A percentile compares a stretch with the other conserved stretches of the same genome.
phyloP scores from a whole-genome alignment of 768 basidiomycete genomes.

The Amanita pseudoporphyria region DNA sequence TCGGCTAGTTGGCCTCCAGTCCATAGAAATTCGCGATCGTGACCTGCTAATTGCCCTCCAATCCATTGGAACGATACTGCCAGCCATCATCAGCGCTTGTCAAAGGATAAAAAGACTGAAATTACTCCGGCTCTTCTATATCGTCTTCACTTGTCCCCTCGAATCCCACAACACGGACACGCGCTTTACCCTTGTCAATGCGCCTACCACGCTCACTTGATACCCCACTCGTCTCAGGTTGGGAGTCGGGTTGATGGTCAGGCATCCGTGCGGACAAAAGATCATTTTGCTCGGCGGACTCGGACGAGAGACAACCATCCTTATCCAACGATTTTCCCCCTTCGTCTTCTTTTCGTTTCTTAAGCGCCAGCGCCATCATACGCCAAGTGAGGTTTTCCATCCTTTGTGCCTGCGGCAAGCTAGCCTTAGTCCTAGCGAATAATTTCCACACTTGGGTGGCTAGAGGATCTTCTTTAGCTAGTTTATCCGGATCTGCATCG shows the following conservation, averaged over 20 bases:
- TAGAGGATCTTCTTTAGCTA: slow-evolving; percentile 81
- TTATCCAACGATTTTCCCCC: slow-evolving; percentile 21
- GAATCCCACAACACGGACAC: slow-evolving; percentile 73
- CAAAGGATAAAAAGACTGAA: slow-evolving; percentile 15
- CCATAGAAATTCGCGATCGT: slow-evolving; percentile 84
- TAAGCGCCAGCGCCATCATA: slow-evolving; percentile 94
- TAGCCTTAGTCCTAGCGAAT: slow-evolving; percentile 86
- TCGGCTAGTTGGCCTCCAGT: slow-evolving; percentile 75
- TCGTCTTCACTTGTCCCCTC: slow-evolving; percentile 67
- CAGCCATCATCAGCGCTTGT: slow-evolving; percentile 9
- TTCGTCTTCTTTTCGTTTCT: slow-evolving; percentile 79
- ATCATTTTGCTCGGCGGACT: slow-evolving; percentile 13
- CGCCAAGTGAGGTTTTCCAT: slow-evolving; percentile 99
- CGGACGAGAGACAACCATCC: slow-evolving; percentile 10
- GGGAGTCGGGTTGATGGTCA: slow-evolving; percentile 13
- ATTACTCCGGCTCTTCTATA: slow-evolving; percentile 67
- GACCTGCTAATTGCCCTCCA: slow-evolving; percentile 91
- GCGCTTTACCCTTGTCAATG: slow-evolving; percentile 73
- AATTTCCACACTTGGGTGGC: slow-evolving; percentile 97
- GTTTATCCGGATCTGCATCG: slow-evolving; percentile 50
- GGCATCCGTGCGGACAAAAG: slow-evolving; percentile 8
- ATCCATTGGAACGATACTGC: slow-evolving; percentile 70
- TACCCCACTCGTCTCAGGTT: slow-evolving; percentile 17
- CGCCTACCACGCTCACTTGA: slow-evolving; percentile 48
- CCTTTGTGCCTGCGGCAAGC: slow-evolving; percentile 81